Base-by-base conservation (phyloP, 2,329 filamentous ascomycete genomes). In the Beauveria pseudobassiana region DNA sequence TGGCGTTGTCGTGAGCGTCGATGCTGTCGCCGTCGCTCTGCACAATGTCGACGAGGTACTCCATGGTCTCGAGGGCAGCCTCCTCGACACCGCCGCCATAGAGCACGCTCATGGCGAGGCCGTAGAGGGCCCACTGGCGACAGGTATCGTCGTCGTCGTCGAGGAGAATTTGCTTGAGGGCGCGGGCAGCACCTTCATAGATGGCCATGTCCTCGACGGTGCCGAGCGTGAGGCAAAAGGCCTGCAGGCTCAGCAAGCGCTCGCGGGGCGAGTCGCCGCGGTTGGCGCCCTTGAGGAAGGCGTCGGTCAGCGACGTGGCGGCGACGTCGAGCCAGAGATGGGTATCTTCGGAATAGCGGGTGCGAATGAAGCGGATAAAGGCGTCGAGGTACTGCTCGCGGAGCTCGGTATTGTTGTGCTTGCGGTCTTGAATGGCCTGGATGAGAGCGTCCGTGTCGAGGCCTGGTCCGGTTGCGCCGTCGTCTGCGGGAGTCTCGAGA, bases 11-110 rank as follows among this genome's bases (percentile, higher is more conserved):
- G 42, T 82, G 79, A 0, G 91, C 89, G 6, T 86, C 84, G 48
- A 93, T 80, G 2, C 81, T 84, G 45, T 88, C 81, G 3, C 92
- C 92, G 66, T 96, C 91, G 8, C 87, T 90, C 63, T 90, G 87
- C 20, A 92, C 78, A 55, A 96, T 90, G 63, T 92, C 89, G 12
- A 93, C 76, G 30, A 93, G 77, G 65, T 88, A 90, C 3, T 87
- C 84, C 79, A 96, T 88, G 52, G 90, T 78, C 40, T 92, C 87
- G 46, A 88, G 78, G 0, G 87, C 84, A 22, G 86, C 87, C 38
- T 87, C 84, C 34, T 85, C 81, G 5, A 84, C 82, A 1, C 88
- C 89, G 2, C 91, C 91, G 18, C 88, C 89, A 67, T 91, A 93
- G 67, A 90, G 85, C 1, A 88, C 84, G 26, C 85, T 85, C n/a